Base-by-base conservation (phyloP, 306 rosid species). In the Dalbergia cochinchinensis region DNA sequence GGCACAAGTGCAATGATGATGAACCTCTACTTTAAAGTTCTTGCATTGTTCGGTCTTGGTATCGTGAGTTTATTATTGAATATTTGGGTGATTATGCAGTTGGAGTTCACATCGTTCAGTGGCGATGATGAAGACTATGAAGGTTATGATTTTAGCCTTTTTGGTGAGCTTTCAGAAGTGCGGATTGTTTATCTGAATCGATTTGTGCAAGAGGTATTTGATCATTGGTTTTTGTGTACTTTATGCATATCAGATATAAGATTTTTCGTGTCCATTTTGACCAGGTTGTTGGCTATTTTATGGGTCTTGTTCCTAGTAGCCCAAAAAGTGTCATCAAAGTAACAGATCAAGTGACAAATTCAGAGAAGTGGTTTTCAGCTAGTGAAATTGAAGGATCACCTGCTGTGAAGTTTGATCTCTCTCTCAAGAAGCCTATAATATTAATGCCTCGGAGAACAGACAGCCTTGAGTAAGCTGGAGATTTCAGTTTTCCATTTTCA, bases 331-430 rank as follows among this genome's bases (percentile, higher is more conserved):
- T 89, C 14, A 82, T 91, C 76, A 93, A 90, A 84, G 75, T 95
- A 78, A 93, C 88, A 82, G 99, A 95, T 85, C 96, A 93, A 88
- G 91, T 77, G 62, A 92, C 98, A 74, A 93, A 93, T 89, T 95
- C 98, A 51, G 99, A 95, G 88, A 93, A 90, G 82, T 90, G 90
- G 99, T 90, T 95, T 83, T 87, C 97, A 42, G 87, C 98, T 65
- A 85, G 91, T 86, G 99, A 95, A 65, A 86, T 93, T 76, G 98
- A 93, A 88, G 99, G 99, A 69, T 89, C 91, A n/a, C 97, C 99
- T 65, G 98, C 99, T 67, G 84, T 95, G 78, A 95, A 95, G 90
- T 89, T 95, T 83, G 98, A 92, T 79, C 86, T 95, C 66, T 93
- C 99, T 84, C 90, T 95, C 50, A 86, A 80, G 83, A 91, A 95